These are phyloP conservation scores for Ogataea polymorpha DNA, from an alignment of 805 yeast species.

Conservation along the genomic window DNA sequence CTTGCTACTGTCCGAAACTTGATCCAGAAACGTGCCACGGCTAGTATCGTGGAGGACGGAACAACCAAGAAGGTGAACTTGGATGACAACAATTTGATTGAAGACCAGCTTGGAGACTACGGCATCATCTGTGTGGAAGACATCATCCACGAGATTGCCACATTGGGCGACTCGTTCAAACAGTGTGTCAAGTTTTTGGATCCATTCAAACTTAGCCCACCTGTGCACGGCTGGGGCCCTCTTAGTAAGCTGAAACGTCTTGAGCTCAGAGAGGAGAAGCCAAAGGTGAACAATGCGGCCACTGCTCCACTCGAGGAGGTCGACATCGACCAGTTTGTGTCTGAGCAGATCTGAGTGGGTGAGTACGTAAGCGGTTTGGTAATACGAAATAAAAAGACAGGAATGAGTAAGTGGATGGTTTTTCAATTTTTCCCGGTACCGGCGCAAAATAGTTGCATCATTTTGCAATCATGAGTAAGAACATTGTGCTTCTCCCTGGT, in stretches of 20 bases:
- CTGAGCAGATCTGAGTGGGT: conserved; percentile 52
- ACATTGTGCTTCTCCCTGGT: conserved; percentile 87
- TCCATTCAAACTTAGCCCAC: conserved; percentile 68
- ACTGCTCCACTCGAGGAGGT: conserved; percentile 65
- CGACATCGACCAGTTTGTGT: conserved; percentile 68
- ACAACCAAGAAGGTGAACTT: conserved; percentile 42
- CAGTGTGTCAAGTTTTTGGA: conserved; percentile 57
- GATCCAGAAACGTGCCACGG: conserved; percentile 73
- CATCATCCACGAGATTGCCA: conserved; percentile 64
- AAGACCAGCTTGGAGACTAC: conserved; percentile 64
- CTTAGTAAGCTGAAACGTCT: conserved; percentile 64
- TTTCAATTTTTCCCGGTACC: conserved; percentile 6
- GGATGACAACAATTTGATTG: conserved; percentile 73
- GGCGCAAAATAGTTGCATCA: conserved; percentile 12
- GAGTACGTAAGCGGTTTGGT: conserved; percentile 1
- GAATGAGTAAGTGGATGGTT: too few relatives aligned
- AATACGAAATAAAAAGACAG: not conserved
- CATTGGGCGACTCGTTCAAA: conserved; percentile 64
- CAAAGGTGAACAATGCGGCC: conserved; percentile 55
- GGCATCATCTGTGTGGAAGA: conserved; percentile 82
- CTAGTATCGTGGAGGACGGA: conserved; percentile 33
- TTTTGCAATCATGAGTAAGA: conserved; percentile 35
- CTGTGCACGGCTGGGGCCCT: conserved; percentile 74
- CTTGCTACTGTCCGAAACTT: conserved; percentile 66
- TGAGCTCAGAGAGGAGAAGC: conserved; percentile 51